Base-by-base conservation (phyloP, 331 rosid species). In the Erythrophleum ivorense region DNA sequence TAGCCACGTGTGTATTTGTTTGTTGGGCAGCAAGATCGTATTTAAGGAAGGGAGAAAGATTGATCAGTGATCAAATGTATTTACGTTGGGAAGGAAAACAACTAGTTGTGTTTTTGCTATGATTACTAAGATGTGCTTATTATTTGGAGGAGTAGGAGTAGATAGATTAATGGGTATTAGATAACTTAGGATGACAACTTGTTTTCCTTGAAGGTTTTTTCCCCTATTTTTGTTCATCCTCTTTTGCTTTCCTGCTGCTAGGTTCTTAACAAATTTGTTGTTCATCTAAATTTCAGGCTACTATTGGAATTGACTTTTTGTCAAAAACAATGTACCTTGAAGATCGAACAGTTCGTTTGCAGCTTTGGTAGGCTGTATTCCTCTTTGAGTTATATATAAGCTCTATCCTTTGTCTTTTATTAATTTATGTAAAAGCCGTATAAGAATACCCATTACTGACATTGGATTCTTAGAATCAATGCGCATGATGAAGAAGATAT, bases 331-430 rank as follows among this genome's bases (percentile, higher is more conserved):
- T 91, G 95, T 89, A 87, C 82, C 92, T 91, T 80, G 92, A 91
- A 87, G 95, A 91, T 84, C 91, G 95, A 79, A 91, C 92, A 10
- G 89, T 91, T 80, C 92, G 91, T 78, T 86, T 91, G 89, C 95
- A 91, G 89, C 92, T 91, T 43, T 91, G 95, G 95, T 91, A 79
- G 58, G 88, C 69, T 55, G 62, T 55, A 43, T 55, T 46, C 78
- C 69, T 34, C 24, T 68, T 52, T 71, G 31, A 38, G 45, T 59
- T 12, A 7, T 14, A 8, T 43, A 68, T 38, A 41, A 16, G 41
- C 57, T 16, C 52, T 48, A 8, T 36, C 50, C 7, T 38, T 46
- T 34, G 0, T 54, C 7, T 7, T 36, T 19, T 1, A 40, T 38
- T 9, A 54, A 9, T 19, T 21, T 43, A 5, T n/a, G 21, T 34